A percentile compares a stretch with the other conserved stretches of the same genome.
These are phyloP conservation scores for Saitozyma podzolica DNA, from an alignment of 768 basidiomycete genomes.

Conservation along the genomic window DNA sequence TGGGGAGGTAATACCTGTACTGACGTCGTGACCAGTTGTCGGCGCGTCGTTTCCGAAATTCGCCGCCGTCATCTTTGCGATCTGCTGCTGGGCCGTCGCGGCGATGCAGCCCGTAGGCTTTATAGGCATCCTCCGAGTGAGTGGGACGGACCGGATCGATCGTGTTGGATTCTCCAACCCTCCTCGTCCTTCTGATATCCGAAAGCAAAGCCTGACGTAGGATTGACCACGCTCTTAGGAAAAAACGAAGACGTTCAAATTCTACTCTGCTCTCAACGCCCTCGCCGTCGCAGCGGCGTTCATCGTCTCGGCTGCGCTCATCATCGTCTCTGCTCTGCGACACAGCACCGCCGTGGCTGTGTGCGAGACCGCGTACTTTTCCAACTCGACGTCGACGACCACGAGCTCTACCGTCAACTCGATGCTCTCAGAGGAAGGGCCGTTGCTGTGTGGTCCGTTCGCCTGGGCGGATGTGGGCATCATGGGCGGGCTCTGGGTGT, in stretches of 20 bases:
- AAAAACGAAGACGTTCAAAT: constrained; percentile 48
- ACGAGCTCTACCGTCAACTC: constrained; percentile 42
- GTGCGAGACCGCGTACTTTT: constrained; percentile 55
- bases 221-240: constrained; percentile 31
- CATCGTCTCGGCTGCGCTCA: constrained; percentile 75
- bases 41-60: constrained; percentile 80
- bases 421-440: constrained; percentile 57
- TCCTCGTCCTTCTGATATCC: neutral
- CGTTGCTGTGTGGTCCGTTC: constrained; percentile 82
- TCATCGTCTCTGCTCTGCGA: constrained; percentile 72
- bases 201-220: neutral
- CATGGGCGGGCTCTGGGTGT: constrained; percentile 83
- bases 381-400: constrained; percentile 5
- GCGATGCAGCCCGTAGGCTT: constrained; percentile 79
- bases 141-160: constrained; percentile 19
- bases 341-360: constrained; percentile 70
- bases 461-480: constrained; percentile 89
- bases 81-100: constrained; percentile 73
- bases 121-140: constrained; percentile 74
- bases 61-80: constrained; percentile 70
- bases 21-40: constrained; percentile 63
- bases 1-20: neutral
- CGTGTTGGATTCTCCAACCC: too few relatives aligned
- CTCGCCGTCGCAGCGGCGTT: constrained; percentile 60
- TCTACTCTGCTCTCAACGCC: constrained; percentile 37